phyloP scores from a whole-genome alignment of 257 asterid species.

The Fraxinus pennsylvanica region DNA sequence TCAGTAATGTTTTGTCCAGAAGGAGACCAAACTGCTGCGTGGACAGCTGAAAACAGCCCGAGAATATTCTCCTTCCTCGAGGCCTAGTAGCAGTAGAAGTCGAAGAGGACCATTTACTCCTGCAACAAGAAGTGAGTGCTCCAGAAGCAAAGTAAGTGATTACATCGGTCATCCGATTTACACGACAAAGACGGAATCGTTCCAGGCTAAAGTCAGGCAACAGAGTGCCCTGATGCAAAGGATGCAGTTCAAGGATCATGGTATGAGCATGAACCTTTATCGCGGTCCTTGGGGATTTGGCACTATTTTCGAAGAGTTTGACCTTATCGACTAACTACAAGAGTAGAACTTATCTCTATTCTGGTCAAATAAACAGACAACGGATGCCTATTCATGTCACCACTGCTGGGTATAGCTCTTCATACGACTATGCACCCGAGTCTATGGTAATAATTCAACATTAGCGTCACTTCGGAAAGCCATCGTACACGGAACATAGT shows the following conservation, averaged over 20 bases:
- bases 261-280: constrained; percentile 28
- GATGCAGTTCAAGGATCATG: constrained; percentile 32
- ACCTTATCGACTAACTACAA: constrained; percentile 32
- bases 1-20: constrained; percentile 46
- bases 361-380: constrained; percentile 35
- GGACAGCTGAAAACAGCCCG: constrained; percentile 67
- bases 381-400: constrained; percentile 26
- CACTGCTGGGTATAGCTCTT: constrained; percentile 22
- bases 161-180: constrained; percentile 65
- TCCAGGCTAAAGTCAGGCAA: constrained; percentile 73
- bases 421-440: constrained; percentile 35
- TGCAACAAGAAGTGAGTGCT: constrained; percentile 55
- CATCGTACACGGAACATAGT: not conserved
- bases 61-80: constrained; percentile 53
- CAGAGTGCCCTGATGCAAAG: constrained; percentile 59
- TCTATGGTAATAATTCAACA: not conserved
- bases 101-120: constrained; percentile 63
- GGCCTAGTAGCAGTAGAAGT: constrained; percentile 49
- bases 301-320: constrained; percentile 52
- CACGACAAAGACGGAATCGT: constrained; percentile 86
- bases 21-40: constrained; percentile 36
- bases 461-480: not conserved
- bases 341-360: constrained; percentile 27
- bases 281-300: constrained; percentile 57
- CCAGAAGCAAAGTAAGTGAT: constrained; percentile 64